phyloP scores from a whole-genome alignment of 228 moss, liverwort and hornwort species.

The Sphagnum magellanicum region DNA sequence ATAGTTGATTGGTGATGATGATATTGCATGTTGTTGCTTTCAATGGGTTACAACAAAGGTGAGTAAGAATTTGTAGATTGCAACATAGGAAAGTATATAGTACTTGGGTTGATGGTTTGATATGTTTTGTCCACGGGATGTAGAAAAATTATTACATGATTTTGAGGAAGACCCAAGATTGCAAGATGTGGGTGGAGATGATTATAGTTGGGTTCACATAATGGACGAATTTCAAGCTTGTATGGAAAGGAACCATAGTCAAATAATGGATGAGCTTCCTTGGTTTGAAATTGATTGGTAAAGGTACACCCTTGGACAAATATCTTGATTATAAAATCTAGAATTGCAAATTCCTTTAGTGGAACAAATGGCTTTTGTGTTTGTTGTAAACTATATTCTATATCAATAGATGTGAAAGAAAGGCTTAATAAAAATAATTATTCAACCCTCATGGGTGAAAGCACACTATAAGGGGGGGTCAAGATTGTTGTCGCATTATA shows the following conservation, averaged over 20 bases:
- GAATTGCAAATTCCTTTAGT: not conserved
- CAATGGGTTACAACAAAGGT: conserved; percentile 27
- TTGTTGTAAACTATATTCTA: not conserved
- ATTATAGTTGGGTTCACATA: not conserved
- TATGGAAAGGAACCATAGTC: not conserved
- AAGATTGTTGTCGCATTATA: not conserved
- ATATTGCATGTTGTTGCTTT: not conserved
- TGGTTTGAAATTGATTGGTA: not conserved
- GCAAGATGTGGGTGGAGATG: not conserved
- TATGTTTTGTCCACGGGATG: not conserved
- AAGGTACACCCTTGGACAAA: not conserved
- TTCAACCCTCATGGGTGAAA: conserved; percentile 5
- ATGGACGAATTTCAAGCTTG: not conserved
- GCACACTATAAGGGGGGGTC: conserved; percentile 24
- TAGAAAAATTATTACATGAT: not conserved
- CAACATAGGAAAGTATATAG: conserved; percentile 3
- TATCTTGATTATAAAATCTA: not conserved
- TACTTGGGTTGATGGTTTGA: not conserved
- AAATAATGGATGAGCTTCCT: too few relatives aligned
- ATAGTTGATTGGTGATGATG: conserved; percentile 2
- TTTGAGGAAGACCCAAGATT: not conserved
- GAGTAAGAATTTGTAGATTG: conserved; percentile 38
- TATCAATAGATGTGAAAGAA: too few relatives aligned
- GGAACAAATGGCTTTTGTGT: not conserved
- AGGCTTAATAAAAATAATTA: too few relatives aligned